phyloP scores from a whole-genome alignment of 352 stramenopile genomes.

The Pythium rhizo-oryzae region DNA sequence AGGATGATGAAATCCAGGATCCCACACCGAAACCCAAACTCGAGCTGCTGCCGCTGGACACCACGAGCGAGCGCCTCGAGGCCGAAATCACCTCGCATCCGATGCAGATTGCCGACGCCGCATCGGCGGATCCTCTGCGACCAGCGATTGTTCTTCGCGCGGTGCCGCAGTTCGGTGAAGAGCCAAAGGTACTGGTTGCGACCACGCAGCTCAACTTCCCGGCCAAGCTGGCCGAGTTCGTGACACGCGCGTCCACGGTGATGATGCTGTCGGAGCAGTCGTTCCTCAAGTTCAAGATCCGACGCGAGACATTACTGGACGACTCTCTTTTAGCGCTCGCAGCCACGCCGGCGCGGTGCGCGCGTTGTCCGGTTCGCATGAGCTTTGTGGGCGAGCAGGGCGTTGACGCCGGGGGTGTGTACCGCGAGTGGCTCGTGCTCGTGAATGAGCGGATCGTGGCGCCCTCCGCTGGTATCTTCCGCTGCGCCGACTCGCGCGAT shows the following conservation, averaged over 20 bases:
- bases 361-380: conserved; percentile 37
- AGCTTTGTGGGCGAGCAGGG: conserved; percentile 72
- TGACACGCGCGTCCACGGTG: conserved; percentile 7
- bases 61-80: neutral
- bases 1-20: neutral
- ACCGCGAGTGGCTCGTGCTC: conserved; percentile 80
- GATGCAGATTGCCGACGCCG: neutral
- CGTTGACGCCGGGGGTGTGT: conserved; percentile 72
- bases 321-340: conserved; percentile 19
- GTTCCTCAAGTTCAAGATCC: conserved; percentile 14
- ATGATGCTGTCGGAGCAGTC: neutral
- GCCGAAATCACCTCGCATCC: neutral
- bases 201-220: conserved; percentile 36
- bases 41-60: neutral
- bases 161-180: neutral
- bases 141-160: neutral
- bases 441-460: conserved; percentile 51
- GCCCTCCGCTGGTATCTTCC: conserved; percentile 40
- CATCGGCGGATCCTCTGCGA: neutral
- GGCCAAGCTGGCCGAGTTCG: conserved; percentile 19
- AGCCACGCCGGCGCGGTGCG: neutral
- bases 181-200: neutral
- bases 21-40: neutral
- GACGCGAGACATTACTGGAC: conserved; percentile 7
- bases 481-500: conserved; percentile 40